Evolutionary conservation across 2,329 filamentous ascomycete species (phyloP).

Genomic region (Thelonectria olida): DNA sequence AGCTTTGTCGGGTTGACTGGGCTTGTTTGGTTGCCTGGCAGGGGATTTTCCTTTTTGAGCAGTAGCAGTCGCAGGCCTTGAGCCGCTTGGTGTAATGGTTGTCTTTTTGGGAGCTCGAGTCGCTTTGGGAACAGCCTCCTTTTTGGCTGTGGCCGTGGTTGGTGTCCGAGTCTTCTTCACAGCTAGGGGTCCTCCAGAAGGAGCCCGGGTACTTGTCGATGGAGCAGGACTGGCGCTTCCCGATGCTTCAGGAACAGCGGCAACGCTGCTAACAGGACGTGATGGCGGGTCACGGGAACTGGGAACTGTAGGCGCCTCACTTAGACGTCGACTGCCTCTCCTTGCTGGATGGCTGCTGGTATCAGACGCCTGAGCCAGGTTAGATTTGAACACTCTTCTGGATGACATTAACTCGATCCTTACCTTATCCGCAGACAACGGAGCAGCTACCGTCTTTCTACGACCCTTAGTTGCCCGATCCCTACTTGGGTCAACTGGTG

Average conservation of each 20-base stretch:
- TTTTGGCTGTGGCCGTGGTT: constrained; percentile 49
- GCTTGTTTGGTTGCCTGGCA: constrained; percentile 20
- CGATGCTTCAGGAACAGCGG: constrained; percentile 24
- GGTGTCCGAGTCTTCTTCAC: constrained; percentile 67
- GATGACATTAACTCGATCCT: background rate
- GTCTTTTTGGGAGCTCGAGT: constrained; percentile 51
- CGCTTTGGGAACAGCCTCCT: constrained; percentile 47
- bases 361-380: constrained; percentile 41
- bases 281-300: constrained; percentile 22
- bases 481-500: constrained; percentile 56
- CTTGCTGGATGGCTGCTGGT: constrained; percentile 40
- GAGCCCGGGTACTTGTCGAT: constrained; percentile 52
- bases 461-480: constrained; percentile 53
- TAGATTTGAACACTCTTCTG: background rate
- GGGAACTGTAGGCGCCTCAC: constrained; percentile 54
- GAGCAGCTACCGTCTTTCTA: constrained; percentile 68
- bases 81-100: constrained; percentile 29
- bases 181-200: constrained; percentile 53
- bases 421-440: constrained; percentile 43
- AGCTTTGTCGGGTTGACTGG: constrained; percentile 19
- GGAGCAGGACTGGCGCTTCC: constrained; percentile 49
- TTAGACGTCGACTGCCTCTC: constrained; percentile 58
- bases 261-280: constrained; percentile 16
- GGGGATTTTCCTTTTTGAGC: constrained; percentile 26
- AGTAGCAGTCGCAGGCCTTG: constrained; percentile 21